Conservation (phyloP, 495 filamentous ascomycete genomes). For the Cladorrhinum samala region DNA sequence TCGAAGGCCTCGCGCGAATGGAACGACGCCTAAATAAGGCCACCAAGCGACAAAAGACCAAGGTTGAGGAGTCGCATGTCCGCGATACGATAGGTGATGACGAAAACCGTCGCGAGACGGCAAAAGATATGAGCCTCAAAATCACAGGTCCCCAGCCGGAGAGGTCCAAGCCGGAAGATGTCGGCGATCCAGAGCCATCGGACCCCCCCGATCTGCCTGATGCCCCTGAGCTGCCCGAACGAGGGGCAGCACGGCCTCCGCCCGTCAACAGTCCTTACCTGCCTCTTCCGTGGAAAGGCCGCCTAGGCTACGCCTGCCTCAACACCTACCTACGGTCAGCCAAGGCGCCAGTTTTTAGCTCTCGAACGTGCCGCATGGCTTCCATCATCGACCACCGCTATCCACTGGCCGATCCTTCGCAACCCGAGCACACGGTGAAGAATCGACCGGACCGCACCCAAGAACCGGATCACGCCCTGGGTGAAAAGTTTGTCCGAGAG, state of each 20-base stretch:
- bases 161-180: neutral
- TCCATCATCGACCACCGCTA: conserved; percentile 87
- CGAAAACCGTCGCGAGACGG: neutral
- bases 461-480: conserved; percentile 52
- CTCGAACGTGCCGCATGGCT: conserved; percentile 83
- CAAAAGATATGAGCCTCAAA: neutral
- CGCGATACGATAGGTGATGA: neutral
- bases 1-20: conserved; percentile 26
- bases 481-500: conserved; percentile 66
- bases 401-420: conserved; percentile 65
- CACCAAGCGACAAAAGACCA: conserved; percentile 26
- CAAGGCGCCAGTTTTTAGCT: conserved; percentile 83
- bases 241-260: conserved; percentile 52
- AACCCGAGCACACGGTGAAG: conserved; percentile 72
- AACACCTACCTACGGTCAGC: conserved; percentile 88
- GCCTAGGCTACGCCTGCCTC: conserved; percentile 85
- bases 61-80: conserved; percentile 16
- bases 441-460: conserved; percentile 72
- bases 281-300: conserved; percentile 88
- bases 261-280: conserved; percentile 81
- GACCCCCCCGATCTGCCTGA: no score
- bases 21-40: conserved; percentile 20
- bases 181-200: neutral
- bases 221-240: conserved; percentile 41
- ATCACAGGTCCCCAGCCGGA: neutral